Base-by-base conservation (phyloP, 1,284 basidiomycete genomes). In the Cryptococcus sp. region DNA sequence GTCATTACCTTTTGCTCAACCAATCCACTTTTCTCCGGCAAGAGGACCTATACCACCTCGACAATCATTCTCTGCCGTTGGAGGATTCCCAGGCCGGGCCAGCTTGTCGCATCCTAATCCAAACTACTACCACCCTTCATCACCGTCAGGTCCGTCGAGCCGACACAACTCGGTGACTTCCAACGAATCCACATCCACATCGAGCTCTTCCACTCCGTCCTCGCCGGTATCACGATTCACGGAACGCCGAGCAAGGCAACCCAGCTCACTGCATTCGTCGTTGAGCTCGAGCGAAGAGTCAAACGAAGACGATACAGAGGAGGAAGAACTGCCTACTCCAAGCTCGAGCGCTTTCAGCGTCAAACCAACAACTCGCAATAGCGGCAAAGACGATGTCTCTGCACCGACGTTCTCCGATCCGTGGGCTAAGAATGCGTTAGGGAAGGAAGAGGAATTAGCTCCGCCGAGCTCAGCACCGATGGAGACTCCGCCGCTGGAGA, bases 401-500 rank as follows among this genome's bases (percentile, higher is more conserved):
- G 52, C 40, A 34, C 55, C 55, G 15, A 48, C 50, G 34, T 62
- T 58, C 40, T 38, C 44, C 7, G 50, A 58, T 53, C 57, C 60
- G 5, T 62, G 56, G 60, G 48, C 55, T 1, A 16, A 34, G 17
- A 49, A 16, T 39, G 41, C 39, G 34, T 11, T 34, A 38, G 23
- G 19, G 25, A 25, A 47, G 10, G 40, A 16, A 11, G 16, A 29
- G 13, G 20, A 17, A 11, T n/a, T 19, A 15, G 22, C 15, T 38
- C 2, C 5, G 10, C 41, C 13, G 23, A 17, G 41, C 15, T 19
- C 19, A 26, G 25, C 48, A 15, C 55, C 52, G 20, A 39, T 57
- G 8, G 59, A 61, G 17, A 50, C 55, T 17, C 59, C 56, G n/a
- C 55, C 52, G 19, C 26, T 61, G 44, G 57, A 56, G 22, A 59